These are phyloP conservation scores for Marchantia polymorpha DNA, from an alignment of 225 moss, liverwort and hornwort species.

Conservation along the genomic window DNA sequence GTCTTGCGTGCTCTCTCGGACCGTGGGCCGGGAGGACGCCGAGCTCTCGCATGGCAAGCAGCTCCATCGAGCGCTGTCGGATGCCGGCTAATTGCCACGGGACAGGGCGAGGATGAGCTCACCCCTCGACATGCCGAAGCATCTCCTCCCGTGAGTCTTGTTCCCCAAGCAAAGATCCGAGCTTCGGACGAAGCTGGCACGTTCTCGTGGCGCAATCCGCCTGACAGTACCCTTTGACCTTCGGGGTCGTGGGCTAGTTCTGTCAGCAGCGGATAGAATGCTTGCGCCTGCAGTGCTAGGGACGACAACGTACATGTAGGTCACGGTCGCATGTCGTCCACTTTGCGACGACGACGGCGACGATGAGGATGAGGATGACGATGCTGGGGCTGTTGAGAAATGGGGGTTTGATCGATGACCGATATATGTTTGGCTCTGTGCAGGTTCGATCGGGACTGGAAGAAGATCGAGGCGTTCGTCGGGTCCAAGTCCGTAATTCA, in stretches of 20 bases:
- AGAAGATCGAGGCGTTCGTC: conserved; percentile 98
- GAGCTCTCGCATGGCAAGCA: background rate
- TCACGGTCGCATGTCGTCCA: too few species aligned
- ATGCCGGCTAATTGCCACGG: background rate
- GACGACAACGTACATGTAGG: background rate
- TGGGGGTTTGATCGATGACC: background rate
- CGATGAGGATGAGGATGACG: background rate
- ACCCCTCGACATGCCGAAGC: background rate
- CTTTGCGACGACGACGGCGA: background rate
- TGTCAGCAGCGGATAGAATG: background rate
- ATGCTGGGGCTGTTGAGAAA: background rate
- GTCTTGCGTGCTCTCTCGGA: background rate
- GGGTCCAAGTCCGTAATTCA: conserved; percentile 98
- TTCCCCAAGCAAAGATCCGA: background rate
- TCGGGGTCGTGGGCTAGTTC: background rate
- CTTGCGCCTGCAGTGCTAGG: background rate
- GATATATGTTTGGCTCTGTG: background rate
- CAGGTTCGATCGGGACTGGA: conserved; percentile 99
- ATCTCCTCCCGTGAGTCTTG: background rate
- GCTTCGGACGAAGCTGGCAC: background rate
- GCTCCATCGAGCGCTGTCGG: too few species aligned
- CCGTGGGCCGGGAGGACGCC: background rate
- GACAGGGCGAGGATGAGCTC: background rate
- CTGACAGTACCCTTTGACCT: background rate
- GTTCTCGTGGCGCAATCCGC: background rate